Evolutionary conservation across 2,329 filamentous ascomycete genomes (phyloP).

Genomic region (Aspergillus melleus): DNA sequence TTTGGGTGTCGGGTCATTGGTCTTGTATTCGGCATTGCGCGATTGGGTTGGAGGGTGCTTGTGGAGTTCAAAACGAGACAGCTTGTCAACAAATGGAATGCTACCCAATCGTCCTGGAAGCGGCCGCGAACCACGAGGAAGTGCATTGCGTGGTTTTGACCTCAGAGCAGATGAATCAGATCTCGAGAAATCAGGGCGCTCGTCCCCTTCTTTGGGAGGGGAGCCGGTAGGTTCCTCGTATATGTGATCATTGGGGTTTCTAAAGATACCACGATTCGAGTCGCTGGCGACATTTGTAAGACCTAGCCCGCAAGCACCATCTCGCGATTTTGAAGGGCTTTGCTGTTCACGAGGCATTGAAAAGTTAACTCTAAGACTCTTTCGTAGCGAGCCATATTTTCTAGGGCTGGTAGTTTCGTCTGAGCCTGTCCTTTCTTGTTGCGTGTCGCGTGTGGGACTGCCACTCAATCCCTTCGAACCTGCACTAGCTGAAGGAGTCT

Average conservation of each 20-base stretch:
- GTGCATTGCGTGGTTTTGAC: slow-evolving; percentile 64
- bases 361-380: slow-evolving; percentile 43
- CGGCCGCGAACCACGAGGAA: slow-evolving; percentile 48
- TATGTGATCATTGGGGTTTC: slow-evolving; percentile 63
- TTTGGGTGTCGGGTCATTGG: slow-evolving; percentile 55
- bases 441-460: neutral
- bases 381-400: slow-evolving; percentile 30
- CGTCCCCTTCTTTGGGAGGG: slow-evolving; percentile 23
- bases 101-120: slow-evolving; percentile 46
- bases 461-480: neutral
- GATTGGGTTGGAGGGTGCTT: slow-evolving; percentile 82
- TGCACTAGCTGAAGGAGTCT: slow-evolving; percentile 14
- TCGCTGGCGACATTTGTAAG: slow-evolving; percentile 38
- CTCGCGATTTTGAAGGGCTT: slow-evolving; percentile 12
- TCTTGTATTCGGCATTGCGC: slow-evolving; percentile 75
- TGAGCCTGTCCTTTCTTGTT: neutral
- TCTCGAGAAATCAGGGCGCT: slow-evolving; percentile 28
- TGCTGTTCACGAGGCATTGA: slow-evolving; percentile 36
- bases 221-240: slow-evolving; percentile 78
- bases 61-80: slow-evolving; percentile 70
- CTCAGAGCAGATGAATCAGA: slow-evolving; percentile 51
- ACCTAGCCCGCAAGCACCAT: slow-evolving; percentile 20
- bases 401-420: slow-evolving; percentile 13
- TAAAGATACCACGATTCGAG: slow-evolving; percentile 53
- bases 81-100: slow-evolving; percentile 47